Conservation (phyloP, 305 asterid genomes). For the Rubia tinctorum region DNA sequence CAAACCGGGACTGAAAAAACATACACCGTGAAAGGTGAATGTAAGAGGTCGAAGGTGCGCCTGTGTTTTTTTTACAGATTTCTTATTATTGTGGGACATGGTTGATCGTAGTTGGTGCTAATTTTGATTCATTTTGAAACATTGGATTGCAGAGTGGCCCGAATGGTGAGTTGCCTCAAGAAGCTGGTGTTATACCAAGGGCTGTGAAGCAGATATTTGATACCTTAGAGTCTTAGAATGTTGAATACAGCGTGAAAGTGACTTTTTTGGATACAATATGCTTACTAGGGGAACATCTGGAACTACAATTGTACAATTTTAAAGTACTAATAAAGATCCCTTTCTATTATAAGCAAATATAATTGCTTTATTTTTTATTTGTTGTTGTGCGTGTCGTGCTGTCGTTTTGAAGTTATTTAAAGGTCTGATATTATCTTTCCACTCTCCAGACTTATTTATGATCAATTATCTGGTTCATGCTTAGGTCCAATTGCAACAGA, state of each 20-base stretch:
- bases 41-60: constrained; percentile 78
- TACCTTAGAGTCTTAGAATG: constrained; percentile 85
- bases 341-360: too few species aligned
- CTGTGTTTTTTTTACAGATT: neutral
- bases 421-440: too few species aligned
- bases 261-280: constrained; percentile 95
- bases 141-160: constrained; percentile 53
- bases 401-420: too few species aligned
- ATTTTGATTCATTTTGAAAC: neutral
- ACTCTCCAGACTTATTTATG: too few species aligned
- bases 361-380: too few species aligned
- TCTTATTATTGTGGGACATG: constrained; percentile 5
- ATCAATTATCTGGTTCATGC: constrained; percentile 19
- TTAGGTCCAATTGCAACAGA: constrained; percentile 95
- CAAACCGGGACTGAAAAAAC: constrained; percentile 96
- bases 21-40: constrained; percentile 92
- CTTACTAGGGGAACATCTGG: too few species aligned
- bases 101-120: neutral
- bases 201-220: constrained; percentile 92
- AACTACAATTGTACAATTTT: too few species aligned
- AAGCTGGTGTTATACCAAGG: constrained; percentile 93
- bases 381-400: too few species aligned
- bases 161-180: constrained; percentile 80
- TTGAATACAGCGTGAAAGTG: constrained; percentile 91
- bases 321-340: too few species aligned